Evolutionary conservation across 2,329 filamentous ascomycete species (phyloP), one percentile per base, ranked within the genome.

Genomic region (Colletotrichum cordylinicola): DNA sequence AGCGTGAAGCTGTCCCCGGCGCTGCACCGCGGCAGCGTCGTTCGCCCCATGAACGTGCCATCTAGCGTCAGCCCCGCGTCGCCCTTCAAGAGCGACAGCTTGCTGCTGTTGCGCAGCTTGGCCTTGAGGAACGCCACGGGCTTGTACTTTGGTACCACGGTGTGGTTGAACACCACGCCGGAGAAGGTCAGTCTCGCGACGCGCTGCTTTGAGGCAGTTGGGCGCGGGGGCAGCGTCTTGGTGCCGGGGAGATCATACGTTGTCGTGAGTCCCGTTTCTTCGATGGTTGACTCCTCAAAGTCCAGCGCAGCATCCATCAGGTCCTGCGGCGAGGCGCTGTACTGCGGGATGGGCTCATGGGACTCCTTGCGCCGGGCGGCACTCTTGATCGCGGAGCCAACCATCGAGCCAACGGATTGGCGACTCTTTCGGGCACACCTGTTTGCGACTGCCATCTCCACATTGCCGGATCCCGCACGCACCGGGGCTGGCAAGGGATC

Each of bases 41-140:
- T 87, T 71, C 90, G 90, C 5, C 92, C 91, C 70, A 93, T 84
- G 82, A 93, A 93, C 10, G 87, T 87, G 4, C 91, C 90, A 80
- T 94, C 92, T n/a, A 93, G 87, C 1, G 90, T 93, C 9, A 93
- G 84, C 7, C 91, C 90, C 0, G 87, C 87, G 2, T 86, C 86
- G 6, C 91, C 91, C 66, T 85, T 85, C 24, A 92, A 87, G 8
- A 93, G 85, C 0, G 90, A 90, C 58, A 92, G 85, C 77, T 87
- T 88, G 79, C 88, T 90, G 18, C 82, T 84, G 81, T 93, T 93
- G 67, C 85, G 86, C 55, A 93, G 82, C 67, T 87, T 86, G 18
- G 90, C 91, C 76, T 90, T 89, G 68, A 93, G 87, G 83, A 91
- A 93, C 2, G 91, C 92, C 4, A 85, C 88, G 4, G 90, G 86